A percentile compares a stretch with the other conserved stretches of the same genome.
phyloP scores from a whole-genome alignment of 169 alveolate genomes.

The Cryptosporidium ubiquitum region DNA sequence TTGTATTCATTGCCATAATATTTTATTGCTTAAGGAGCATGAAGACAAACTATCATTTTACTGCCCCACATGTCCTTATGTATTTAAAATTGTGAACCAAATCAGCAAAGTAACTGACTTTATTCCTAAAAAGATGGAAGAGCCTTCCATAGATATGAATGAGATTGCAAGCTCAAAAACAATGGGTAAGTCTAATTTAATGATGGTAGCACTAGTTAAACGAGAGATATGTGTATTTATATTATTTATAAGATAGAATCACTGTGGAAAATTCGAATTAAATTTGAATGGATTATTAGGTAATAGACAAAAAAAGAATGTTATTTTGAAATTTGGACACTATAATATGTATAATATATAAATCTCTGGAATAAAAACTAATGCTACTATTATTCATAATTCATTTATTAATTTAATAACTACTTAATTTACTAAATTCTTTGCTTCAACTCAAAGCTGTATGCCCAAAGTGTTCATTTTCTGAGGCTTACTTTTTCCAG shows the following conservation, averaged over 20 bases:
- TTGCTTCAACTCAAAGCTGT: constrained; percentile 75
- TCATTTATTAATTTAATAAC: background rate
- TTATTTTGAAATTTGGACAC: background rate
- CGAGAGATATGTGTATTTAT: background rate
- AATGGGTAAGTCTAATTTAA: constrained; percentile 4
- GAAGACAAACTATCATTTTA: constrained; percentile 76
- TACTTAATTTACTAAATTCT: background rate
- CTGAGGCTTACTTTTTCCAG: constrained; percentile 85
- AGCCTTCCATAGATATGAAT: constrained; percentile 48
- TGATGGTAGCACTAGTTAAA: background rate
- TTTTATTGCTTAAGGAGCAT: constrained; percentile 58
- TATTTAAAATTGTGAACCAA: constrained; percentile 77
- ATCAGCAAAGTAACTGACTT: constrained; percentile 74
- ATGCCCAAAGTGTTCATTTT: constrained; percentile 85
- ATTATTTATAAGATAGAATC: no score
- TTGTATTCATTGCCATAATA: constrained; percentile 79
- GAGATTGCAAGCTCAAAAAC: constrained; percentile 64
- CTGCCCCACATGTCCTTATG: constrained; percentile 89
- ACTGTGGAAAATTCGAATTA: background rate
- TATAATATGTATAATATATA: constrained; percentile 77
- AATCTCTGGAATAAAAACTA: constrained; percentile 82
- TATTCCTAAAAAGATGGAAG: constrained; percentile 72
- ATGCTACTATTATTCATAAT: constrained; percentile 75
- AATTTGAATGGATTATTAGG: background rate
- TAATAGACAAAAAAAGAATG: no score